These are phyloP conservation scores for Infundibulicybe gibba DNA, from an alignment of 768 basidiomycete genomes.

Conservation along the genomic window DNA sequence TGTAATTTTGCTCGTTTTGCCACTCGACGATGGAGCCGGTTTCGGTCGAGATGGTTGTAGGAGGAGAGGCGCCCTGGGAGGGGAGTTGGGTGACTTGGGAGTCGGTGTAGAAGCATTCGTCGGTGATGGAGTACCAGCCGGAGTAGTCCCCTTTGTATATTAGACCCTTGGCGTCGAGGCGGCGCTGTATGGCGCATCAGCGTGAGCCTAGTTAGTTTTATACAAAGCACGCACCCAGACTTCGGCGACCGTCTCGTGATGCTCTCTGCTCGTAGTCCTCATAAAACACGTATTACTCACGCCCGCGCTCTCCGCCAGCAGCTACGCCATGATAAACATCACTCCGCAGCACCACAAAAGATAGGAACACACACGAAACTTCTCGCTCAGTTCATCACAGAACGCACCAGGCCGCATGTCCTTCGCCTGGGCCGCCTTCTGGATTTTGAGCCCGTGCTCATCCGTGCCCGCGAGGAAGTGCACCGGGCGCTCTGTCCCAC, in stretches of 20 bases:
- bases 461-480: slow-evolving; percentile 82
- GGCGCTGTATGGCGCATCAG: slow-evolving; percentile 55
- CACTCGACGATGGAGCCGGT: slow-evolving; percentile 78
- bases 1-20: slow-evolving; percentile 85
- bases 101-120: too few relatives aligned
- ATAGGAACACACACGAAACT: slow-evolving; percentile 64
- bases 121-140: too few relatives aligned
- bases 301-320: slow-evolving; percentile 58
- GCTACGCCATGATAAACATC: slow-evolving; percentile 32
- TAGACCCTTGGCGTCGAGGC: too few relatives aligned
- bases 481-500: too few relatives aligned
- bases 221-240: slow-evolving; percentile 64
- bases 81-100: too few relatives aligned
- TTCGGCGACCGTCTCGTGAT: too few relatives aligned
- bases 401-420: slow-evolving; percentile 58
- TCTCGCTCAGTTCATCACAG: slow-evolving; percentile 65
- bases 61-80: too few relatives aligned
- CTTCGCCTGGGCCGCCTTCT: slow-evolving; percentile 66
- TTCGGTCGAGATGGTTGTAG: slow-evolving; percentile 71
- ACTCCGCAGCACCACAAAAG: not conserved
- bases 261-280: too few relatives aligned
- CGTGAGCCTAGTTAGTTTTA: not conserved
- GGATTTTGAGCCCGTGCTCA: slow-evolving; percentile 91
- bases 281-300: slow-evolving; percentile 74
- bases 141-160: too few relatives aligned